Base-by-base conservation (phyloP, 768 basidiomycete species). In the Boletellus sp. region DNA sequence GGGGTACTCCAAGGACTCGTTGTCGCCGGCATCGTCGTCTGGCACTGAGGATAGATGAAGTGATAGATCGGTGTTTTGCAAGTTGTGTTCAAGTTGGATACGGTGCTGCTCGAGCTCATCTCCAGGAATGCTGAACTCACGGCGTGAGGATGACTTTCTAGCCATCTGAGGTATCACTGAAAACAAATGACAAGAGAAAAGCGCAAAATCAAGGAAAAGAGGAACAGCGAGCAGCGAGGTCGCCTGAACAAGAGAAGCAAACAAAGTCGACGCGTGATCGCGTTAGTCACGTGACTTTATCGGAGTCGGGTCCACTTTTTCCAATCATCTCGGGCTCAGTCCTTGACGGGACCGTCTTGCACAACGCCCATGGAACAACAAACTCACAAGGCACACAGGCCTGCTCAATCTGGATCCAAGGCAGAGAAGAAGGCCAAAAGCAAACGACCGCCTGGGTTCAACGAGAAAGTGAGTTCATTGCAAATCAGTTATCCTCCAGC, bases 311-410 rank as follows among this genome's bases (percentile, higher is more conserved):
- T n/a, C n/a, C 4, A 42, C 41, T 23, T 23, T 26, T 23, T 28
- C 40, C 11, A 11, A 3, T 26, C n/a, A n/a, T n/a, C n/a, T n/a
- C n/a, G 11, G 16, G 35, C 31, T 28, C 32, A 31, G 11, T 6
- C 38, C 37, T 47, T 17, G 32, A 53, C 56, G 28, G 28, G 28
- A 8, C 28, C 11, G 28, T 59, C 37, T 34, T 34, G 39, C 16
- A 41, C 15, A 10, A 46, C 26, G n/a, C 31, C 10, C 51, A 87
- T 88, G 87, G 86, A 87, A 53, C 80, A 86, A 47, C 79, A 80
- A 61, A 78, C 78, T 24, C 91, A 95, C 70, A 94, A 94, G 67
- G 74, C 86, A 0, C 95, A 97, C 71, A 71, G 87, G 32, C 78
- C 87, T 17, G 71, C 89, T 17, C 81, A 81, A 61, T 80, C 85